A percentile compares a stretch with the other conserved stretches of the same genome.
Conservation (phyloP, 1,284 basidiomycete genomes). For the Papiliotrema terrestris region DNA sequence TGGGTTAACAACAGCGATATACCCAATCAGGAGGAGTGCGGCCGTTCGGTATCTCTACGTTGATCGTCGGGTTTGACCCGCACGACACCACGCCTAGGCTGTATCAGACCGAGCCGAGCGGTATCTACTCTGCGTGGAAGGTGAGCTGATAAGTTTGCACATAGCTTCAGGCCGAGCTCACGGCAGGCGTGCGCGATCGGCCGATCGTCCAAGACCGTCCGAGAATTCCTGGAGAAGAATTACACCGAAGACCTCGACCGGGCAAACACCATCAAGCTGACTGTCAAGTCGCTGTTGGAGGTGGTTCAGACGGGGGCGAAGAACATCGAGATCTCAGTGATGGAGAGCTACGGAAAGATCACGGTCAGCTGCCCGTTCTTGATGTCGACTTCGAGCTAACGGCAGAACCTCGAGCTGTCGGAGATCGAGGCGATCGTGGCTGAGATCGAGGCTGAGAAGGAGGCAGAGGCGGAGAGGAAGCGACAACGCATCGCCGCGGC, state of each 20-base stretch:
- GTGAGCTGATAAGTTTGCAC: slow-evolving; percentile 51
- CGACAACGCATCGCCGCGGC: slow-evolving; percentile 70
- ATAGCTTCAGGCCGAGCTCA: neutral
- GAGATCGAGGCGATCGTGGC: slow-evolving; percentile 88
- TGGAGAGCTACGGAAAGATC: slow-evolving; percentile 88
- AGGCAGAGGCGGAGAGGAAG: slow-evolving; percentile 89
- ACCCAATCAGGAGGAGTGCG: slow-evolving; percentile 98
- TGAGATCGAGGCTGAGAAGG: slow-evolving; percentile 92
- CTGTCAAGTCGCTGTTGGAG: slow-evolving; percentile 92
- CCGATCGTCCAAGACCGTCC: slow-evolving; percentile 94
- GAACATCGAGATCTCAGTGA: slow-evolving; percentile 96
- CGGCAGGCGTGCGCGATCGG: slow-evolving; percentile 92
- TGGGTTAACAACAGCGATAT: slow-evolving; percentile 63
- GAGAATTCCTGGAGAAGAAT: slow-evolving; percentile 98
- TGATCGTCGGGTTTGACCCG: slow-evolving; percentile 96
- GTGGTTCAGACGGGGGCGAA: slow-evolving; percentile 99
- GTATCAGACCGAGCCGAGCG: slow-evolving; percentile 96
- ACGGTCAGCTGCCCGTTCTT: slow-evolving; percentile 58
- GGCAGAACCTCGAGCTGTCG: slow-evolving; percentile 72
- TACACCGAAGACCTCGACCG: slow-evolving; percentile 85
- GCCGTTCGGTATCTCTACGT: slow-evolving; percentile 95
- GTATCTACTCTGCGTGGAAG: slow-evolving; percentile 99
- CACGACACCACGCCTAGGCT: slow-evolving; percentile 81
- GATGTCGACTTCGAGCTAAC: neutral
- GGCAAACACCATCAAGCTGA: slow-evolving; percentile 90